A percentile compares a stretch with the other conserved stretches of the same genome.
Evolutionary conservation across 2,329 filamentous ascomycete genomes (phyloP).

Genomic region (Capronia epimyces): DNA sequence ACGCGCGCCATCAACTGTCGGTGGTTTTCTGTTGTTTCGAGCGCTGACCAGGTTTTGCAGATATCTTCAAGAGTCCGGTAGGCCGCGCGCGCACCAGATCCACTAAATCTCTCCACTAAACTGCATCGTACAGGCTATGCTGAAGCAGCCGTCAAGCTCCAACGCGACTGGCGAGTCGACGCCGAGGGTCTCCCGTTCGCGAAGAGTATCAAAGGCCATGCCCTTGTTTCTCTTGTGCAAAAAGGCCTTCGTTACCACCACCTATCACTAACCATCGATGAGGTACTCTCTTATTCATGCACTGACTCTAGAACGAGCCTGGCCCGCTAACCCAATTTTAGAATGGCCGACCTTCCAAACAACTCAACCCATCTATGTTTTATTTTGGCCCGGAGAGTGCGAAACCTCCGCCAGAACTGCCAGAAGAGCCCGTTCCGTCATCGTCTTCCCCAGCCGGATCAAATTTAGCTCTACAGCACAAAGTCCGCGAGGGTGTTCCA

Average conservation of each 20-base stretch:
- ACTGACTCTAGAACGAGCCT: neutral
- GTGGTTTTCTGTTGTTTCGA: neutral
- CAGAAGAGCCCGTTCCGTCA: conserved; percentile 27
- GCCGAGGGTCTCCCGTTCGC: conserved; percentile 59
- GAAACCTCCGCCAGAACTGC: conserved; percentile 28
- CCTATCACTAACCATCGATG: conserved; percentile 38
- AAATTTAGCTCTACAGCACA: conserved; percentile 30
- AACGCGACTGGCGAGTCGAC: conserved; percentile 58
- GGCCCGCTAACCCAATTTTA: conserved; percentile 21
- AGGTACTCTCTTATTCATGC: conserved; percentile 35
- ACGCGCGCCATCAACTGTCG: conserved; percentile 31
- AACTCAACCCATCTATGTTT: conserved; percentile 37
- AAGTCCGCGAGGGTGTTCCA: conserved; percentile 33
- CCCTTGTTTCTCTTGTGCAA: conserved; percentile 58
- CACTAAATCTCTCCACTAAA: conserved; percentile 21
- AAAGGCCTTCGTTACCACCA: conserved; percentile 56
- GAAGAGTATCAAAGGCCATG: conserved; percentile 53
- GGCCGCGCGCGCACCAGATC: conserved; percentile 26
- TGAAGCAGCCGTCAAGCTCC: conserved; percentile 55
- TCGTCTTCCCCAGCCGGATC: conserved; percentile 33
- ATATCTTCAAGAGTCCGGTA: conserved; percentile 54
- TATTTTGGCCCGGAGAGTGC: conserved; percentile 45
- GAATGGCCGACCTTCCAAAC: conserved; percentile 28
- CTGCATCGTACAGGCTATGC: conserved; percentile 45
- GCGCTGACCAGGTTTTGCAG: conserved; percentile 33